These are phyloP conservation scores for Tolypocladium endophyticum DNA, from an alignment of 2,329 filamentous ascomycete species.

Conservation along the genomic window DNA sequence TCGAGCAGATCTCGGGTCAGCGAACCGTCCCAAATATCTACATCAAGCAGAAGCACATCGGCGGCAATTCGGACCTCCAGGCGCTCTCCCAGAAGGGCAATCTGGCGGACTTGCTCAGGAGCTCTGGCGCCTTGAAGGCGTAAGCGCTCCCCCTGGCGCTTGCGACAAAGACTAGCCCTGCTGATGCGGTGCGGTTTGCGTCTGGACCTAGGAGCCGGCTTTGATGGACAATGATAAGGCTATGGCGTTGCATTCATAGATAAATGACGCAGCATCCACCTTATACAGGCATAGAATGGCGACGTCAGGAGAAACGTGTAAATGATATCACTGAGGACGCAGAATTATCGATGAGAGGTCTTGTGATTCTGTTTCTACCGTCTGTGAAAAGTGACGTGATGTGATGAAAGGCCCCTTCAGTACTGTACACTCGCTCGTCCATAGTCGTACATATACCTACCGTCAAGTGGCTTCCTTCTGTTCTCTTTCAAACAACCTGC, in stretches of 20 bases:
- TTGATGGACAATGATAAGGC: not conserved
- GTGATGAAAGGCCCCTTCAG: not conserved
- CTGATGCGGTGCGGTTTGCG: not conserved
- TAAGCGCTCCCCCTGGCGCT: conserved; percentile 16
- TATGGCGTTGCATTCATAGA: not conserved
- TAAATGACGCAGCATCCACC: not conserved
- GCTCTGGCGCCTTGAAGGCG: conserved; percentile 31
- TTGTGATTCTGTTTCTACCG: not conserved
- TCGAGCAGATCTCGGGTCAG: conserved; percentile 72
- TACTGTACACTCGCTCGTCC: not conserved
- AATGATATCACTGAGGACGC: not conserved
- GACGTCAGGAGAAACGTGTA: not conserved
- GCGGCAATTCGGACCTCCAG: conserved; percentile 84
- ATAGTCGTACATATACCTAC: not conserved
- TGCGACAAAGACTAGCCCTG: not conserved
- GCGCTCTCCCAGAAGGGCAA: conserved; percentile 37
- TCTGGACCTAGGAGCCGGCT: not conserved
- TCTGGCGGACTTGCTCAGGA: conserved; percentile 29
- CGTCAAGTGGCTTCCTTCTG: not conserved
- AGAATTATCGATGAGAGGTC: not conserved
- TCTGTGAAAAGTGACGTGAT: not conserved
- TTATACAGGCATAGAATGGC: not conserved
- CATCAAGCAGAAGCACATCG: conserved; percentile 84
- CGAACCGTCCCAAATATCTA: conserved; percentile 92
- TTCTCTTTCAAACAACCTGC: conserved; percentile 46